Conservation (phyloP, 345 rosid species). For the Aethionema arabicum region DNA sequence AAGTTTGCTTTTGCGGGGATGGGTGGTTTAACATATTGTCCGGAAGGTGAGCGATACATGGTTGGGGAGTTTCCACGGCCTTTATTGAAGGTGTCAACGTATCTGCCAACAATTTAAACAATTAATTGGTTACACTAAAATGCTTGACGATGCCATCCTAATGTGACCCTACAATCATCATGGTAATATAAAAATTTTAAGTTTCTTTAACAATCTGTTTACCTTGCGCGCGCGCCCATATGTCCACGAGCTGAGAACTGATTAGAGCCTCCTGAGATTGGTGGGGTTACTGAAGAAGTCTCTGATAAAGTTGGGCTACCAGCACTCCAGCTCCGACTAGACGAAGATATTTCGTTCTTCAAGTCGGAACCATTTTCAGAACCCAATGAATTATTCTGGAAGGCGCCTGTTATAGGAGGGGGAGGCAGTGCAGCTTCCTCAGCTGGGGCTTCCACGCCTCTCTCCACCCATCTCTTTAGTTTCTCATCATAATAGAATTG, state of each 20-base stretch:
- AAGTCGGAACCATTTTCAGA: conserved; percentile 48
- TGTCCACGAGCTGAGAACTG: conserved; percentile 92
- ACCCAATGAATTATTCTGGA: conserved; percentile 63
- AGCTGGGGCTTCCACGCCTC: conserved; percentile 84
- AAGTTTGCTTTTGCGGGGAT: conserved; percentile 70
- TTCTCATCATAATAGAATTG: conserved; percentile 90
- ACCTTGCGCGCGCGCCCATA: conserved; percentile 89
- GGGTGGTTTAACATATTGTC: conserved; percentile 68
- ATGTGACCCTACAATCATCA: conserved; percentile 5
- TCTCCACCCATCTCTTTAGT: conserved; percentile 98
- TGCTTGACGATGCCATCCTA: conserved; percentile 9
- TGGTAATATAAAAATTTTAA: conserved; percentile 1
- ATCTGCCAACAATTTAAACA: conserved; percentile 20
- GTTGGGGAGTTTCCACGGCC: conserved; percentile 78
- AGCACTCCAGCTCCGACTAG: conserved; percentile 52
- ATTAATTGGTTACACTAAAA: conserved; percentile 11
- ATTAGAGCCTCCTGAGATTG: conserved; percentile 71
- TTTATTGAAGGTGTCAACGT: conserved; percentile 45
- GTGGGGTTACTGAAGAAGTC: conserved; percentile 68
- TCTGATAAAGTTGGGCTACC: conserved; percentile 52
- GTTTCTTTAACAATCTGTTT: conserved; percentile 15
- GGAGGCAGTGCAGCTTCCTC: conserved; percentile 81
- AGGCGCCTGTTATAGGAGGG: conserved; percentile 73
- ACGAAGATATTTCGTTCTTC: conserved; percentile 50
- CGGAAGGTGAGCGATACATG: conserved; percentile 62